These are phyloP conservation scores for Amphibolis antarctica DNA, from an alignment of 106 monocot species.

Conservation along the genomic window DNA sequence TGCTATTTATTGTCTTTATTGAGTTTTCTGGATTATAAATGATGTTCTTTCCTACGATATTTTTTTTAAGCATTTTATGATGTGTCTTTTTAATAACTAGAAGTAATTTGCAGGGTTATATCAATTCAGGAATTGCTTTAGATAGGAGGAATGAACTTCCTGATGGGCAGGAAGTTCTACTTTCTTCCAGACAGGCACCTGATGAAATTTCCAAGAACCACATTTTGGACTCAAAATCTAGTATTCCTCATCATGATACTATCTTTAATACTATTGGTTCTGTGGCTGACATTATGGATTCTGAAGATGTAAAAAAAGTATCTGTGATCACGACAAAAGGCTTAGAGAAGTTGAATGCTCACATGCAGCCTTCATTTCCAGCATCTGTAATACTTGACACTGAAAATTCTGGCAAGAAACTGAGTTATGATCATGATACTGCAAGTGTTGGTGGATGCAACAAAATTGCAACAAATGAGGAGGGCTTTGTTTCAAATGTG, in stretches of 20 bases:
- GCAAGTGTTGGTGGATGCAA: background rate
- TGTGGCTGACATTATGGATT: background rate
- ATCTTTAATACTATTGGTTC: constrained; percentile 8
- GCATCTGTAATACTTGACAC: constrained; percentile 1
- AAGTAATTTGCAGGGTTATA: constrained; percentile 58
- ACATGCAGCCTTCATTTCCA: constrained; percentile 1
- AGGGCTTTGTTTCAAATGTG: background rate
- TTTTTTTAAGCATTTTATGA: too few species aligned
- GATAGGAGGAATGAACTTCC: constrained; percentile 13
- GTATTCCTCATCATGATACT: constrained; percentile 3
- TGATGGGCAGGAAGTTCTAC: constrained; percentile 2
- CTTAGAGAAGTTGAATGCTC: background rate
- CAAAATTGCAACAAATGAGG: background rate
- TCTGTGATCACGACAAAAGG: constrained; percentile 4
- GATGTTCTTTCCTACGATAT: too few species aligned
- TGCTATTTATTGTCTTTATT: background rate
- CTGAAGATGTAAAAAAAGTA: constrained; percentile 3
- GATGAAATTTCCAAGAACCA: constrained; percentile 18
- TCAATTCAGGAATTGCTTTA: constrained; percentile 77
- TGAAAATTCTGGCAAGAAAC: background rate
- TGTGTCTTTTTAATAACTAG: background rate
- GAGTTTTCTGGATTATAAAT: too few species aligned
- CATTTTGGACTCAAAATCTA: background rate
- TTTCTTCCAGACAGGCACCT: constrained; percentile 13
- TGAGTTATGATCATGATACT: background rate